Conservation (phyloP, 176 grass and related monocot species). For the Oryza brachyantha region DNA sequence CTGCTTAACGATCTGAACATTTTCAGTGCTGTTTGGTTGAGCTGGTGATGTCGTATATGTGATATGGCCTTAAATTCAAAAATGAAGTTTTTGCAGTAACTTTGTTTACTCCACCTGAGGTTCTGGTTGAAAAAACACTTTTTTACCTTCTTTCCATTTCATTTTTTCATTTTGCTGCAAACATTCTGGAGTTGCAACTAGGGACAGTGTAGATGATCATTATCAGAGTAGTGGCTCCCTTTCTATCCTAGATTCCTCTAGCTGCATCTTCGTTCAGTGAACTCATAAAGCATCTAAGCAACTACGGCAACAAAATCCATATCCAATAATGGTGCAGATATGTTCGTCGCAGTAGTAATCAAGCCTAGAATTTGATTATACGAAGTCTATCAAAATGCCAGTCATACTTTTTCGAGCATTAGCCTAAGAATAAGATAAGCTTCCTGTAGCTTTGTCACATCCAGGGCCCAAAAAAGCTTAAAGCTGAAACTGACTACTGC, state of each 20-base stretch:
- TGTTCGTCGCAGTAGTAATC: neutral
- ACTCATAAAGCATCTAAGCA: neutral
- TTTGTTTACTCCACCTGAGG: too few relatives aligned
- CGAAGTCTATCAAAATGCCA: neutral
- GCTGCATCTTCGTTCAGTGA: neutral
- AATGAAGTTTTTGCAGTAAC: too few relatives aligned
- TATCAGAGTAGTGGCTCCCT: neutral
- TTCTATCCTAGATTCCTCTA: neutral
- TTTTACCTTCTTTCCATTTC: neutral
- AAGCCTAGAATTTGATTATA: neutral
- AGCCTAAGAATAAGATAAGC: neutral
- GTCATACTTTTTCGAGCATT: neutral
- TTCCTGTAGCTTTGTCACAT: constrained; percentile 11
- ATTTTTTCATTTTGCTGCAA: neutral
- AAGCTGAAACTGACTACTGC: constrained; percentile 1
- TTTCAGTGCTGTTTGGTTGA: neutral
- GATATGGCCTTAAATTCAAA: too few relatives aligned
- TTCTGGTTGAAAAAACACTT: too few relatives aligned
- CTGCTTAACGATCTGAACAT: neutral
- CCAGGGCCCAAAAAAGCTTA: neutral
- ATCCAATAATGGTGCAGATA: neutral
- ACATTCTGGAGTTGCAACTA: neutral
- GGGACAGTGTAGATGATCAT: neutral
- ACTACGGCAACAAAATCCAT: neutral
- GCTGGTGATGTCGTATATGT: too few relatives aligned